Evolutionary conservation across 768 basidiomycete species (phyloP), one percentile per base, ranked within the genome.

Genomic region (Bullera alba): DNA sequence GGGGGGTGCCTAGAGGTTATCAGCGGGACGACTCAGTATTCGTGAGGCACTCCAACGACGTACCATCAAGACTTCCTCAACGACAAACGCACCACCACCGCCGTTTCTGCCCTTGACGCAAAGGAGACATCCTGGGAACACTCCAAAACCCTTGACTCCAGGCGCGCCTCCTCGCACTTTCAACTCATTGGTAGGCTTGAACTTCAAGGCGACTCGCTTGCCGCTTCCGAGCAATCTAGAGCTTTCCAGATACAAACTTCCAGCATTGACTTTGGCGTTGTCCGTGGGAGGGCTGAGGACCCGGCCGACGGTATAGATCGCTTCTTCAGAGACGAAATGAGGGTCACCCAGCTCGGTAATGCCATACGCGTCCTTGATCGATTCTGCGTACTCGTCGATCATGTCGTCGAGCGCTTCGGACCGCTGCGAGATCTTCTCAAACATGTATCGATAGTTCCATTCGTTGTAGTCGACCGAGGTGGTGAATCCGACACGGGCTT

Each of bases 41-140:
- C 32, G 14, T 36, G 2, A 28, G 21, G 14, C 15, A n/a, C 1
- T 15, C 6, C 15, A 14, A 14, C 1, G 22, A 74, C 85, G 68
- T 65, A 96, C 93, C 57, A 82, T 75, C 30, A 95, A 71, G 7
- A 93, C 76, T 62, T 96, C 90, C 22, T 81, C 80, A 0, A 85
- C 92, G 8, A 81, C 77, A 66, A 96, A 97, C 75, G 82, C 82
- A 2, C 83, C 85, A 4, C 87, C 91, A 2, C 90, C 87, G 1
- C 91, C 90, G 70, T 97, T 97, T 68, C 79, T 81, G 0, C 95
- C 95, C 54, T 82, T 86, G 27, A 96, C 65, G 0, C 85, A 90
- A 1, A 84, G 84, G 45, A 97, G 81, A 25, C 83, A 83, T 3
- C 95, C 95, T 4, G 91, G 89, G 65, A 92, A 97, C 35, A 97